Conservation (phyloP, 768 basidiomycete genomes). For the Auricularia cornea region DNA sequence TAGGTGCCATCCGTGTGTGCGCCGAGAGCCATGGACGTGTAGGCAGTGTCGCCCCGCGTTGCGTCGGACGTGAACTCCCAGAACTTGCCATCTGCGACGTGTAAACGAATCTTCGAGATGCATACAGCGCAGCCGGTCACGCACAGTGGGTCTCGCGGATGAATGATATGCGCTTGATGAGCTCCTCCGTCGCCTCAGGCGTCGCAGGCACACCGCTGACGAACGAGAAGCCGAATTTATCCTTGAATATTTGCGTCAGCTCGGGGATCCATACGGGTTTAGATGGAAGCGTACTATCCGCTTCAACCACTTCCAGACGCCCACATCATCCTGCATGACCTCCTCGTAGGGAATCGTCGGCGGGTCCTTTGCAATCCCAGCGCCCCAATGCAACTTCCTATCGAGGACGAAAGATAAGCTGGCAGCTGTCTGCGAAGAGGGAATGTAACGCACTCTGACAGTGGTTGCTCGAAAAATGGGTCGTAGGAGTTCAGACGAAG, state of each 20-base stretch:
- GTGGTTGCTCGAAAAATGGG: conserved; percentile 36
- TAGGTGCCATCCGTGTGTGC: conserved; percentile 79
- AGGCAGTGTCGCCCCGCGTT: conserved; percentile 88
- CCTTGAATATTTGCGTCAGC: conserved; percentile 40
- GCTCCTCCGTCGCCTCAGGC: conserved; percentile 74
- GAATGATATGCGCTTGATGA: conserved; percentile 70
- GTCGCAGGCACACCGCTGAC: conserved; percentile 72
- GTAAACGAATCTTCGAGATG: neutral
- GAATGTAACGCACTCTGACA: neutral
- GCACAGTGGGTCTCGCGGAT: conserved; percentile 80
- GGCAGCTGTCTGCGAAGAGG: neutral
- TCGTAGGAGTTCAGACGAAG: conserved; percentile 73
- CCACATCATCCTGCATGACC: conserved; percentile 59
- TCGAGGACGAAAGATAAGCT: neutral
- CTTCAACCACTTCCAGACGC: conserved; percentile 71
- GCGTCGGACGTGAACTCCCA: conserved; percentile 96
- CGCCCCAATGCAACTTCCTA: conserved; percentile 75
- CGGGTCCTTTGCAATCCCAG: conserved; percentile 62
- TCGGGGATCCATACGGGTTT: too few relatives aligned
- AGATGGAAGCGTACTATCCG: conserved; percentile 55
- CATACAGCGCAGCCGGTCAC: conserved; percentile 7
- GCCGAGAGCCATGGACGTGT: conserved; percentile 77
- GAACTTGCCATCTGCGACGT: conserved; percentile 70
- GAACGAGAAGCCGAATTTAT: conserved; percentile 84
- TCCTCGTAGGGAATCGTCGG: conserved; percentile 69